These are phyloP conservation scores for Gyrodon lividus DNA, from an alignment of 768 basidiomycete genomes.

Conservation along the genomic window DNA sequence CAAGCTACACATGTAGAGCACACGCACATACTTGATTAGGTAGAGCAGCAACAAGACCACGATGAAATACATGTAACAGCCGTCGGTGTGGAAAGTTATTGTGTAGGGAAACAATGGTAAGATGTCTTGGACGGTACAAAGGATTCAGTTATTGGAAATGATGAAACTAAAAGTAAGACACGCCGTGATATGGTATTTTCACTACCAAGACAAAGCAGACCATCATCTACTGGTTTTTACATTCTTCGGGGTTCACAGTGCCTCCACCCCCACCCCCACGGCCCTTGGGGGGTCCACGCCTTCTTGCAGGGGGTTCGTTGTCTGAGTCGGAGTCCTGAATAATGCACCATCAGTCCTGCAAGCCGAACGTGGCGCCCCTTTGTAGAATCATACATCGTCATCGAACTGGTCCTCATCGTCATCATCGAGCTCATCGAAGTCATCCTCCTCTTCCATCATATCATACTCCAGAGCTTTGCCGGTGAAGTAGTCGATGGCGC, in stretches of 20 bases:
- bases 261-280: slow-evolving; percentile 43
- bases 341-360: slow-evolving; percentile 14
- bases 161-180: slow-evolving; percentile 16
- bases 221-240: slow-evolving; percentile 78
- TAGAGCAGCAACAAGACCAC: slow-evolving; percentile 11
- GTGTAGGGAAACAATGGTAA: neutral
- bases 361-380: slow-evolving; percentile 14
- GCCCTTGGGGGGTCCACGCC: slow-evolving; percentile 59
- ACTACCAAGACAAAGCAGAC: slow-evolving; percentile 10
- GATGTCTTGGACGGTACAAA: slow-evolving; percentile 12
- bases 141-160: slow-evolving; percentile 12
- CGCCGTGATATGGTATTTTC: slow-evolving; percentile 19
- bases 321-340: slow-evolving; percentile 70
- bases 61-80: neutral
- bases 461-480: slow-evolving; percentile 93
- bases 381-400: slow-evolving; percentile 48
- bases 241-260: slow-evolving; percentile 71
- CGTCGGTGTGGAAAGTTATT: neutral
- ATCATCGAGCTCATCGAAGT: slow-evolving; percentile 57
- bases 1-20: slow-evolving; percentile 9
- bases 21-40: slow-evolving; percentile 11
- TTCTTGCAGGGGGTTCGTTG: slow-evolving; percentile 54
- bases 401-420: slow-evolving; percentile 55
- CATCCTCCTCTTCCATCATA: slow-evolving; percentile 51
- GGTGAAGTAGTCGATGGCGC: slow-evolving; percentile 96